Evolutionary conservation across 768 basidiomycete species (phyloP), one percentile per base, ranked within the genome.

Genomic region (Pholiota microspora): DNA sequence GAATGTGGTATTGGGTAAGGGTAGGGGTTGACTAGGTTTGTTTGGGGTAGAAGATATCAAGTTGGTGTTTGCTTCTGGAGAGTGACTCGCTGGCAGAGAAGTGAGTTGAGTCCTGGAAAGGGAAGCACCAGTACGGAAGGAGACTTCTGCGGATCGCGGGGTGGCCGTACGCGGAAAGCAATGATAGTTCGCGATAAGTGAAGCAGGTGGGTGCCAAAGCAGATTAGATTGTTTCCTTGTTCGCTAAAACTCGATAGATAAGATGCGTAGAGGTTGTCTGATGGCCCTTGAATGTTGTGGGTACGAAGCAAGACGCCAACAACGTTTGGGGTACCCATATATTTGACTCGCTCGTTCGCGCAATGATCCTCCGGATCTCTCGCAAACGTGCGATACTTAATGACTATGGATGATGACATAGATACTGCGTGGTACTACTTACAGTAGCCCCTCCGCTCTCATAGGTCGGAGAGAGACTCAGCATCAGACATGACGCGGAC

Each of bases 111-210:
- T 36, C 32, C 24, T 49, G 34, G 48, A 49, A 49, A 49, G 48
- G 48, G 31, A 49, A 49, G 48, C 48, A 49, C 48, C 23, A 49
- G 18, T 24, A 36, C 48, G 31, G 24, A 49, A 35, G 24, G 34
- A 24, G 48, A 49, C 48, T 21, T 49, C 35, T 35, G 48, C 48
- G 48, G 48, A 49, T 49, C 48, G 48, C 15, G 34, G 48, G 48
- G 48, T 28, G 48, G 31, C 48, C 34, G 48, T 49, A 29, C 45
- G 32, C 32, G 48, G 34, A 49, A 23, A 23, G 12, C 12, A 23
- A 34, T 32, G 48, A 34, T 24, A 49, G 18, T 16, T 32, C 18
- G 48, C 48, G 48, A 49, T 49, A 49, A 49, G 48, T 36, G n/a
- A 31, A 15, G 35, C n/a, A n/a, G n/a, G n/a, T n/a, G 35, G 35